Evolutionary conservation across 2,329 filamentous ascomycete species (phyloP).

Genomic region (Fusarium tanahbumbuense): DNA sequence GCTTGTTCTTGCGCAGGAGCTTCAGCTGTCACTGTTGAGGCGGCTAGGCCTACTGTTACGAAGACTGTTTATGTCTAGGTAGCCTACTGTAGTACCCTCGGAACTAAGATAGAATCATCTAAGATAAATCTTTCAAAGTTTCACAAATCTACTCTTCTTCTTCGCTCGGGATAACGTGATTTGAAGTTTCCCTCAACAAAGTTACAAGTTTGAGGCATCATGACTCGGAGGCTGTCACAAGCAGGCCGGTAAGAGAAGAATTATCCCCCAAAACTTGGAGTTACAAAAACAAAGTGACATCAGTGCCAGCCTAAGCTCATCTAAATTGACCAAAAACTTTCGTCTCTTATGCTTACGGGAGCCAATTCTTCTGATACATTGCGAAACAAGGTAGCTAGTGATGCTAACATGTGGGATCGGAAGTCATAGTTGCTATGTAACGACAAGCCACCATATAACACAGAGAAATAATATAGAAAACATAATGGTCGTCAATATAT

Average conservation of each 20-base stretch:
- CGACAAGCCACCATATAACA: background rate
- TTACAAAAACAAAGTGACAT: fast-evolving
- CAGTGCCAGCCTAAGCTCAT: background rate
- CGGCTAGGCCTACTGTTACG: slow-evolving; percentile 34
- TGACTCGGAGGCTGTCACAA: background rate
- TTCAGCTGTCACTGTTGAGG: slow-evolving; percentile 27
- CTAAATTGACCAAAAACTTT: background rate
- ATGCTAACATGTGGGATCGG: background rate
- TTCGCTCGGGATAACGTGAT: background rate
- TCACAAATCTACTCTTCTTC: background rate
- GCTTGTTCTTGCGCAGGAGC: slow-evolving; percentile 37
- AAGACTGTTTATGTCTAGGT: slow-evolving; percentile 20
- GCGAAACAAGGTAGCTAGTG: background rate
- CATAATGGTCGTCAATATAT: background rate
- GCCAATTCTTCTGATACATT: background rate
- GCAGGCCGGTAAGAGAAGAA: background rate
- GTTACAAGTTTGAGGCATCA: background rate
- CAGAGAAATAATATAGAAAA: fast-evolving
- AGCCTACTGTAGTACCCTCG: background rate
- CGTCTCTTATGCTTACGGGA: background rate
- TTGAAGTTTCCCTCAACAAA: background rate
- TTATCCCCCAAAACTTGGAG: background rate
- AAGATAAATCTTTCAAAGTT: background rate
- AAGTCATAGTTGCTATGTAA: background rate
- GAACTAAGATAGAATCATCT: background rate